Percentiles rank a stretch among this genome's conserved stretches.
phyloP scores from a whole-genome alignment of 208 protist species.

The Leishmania major region DNA sequence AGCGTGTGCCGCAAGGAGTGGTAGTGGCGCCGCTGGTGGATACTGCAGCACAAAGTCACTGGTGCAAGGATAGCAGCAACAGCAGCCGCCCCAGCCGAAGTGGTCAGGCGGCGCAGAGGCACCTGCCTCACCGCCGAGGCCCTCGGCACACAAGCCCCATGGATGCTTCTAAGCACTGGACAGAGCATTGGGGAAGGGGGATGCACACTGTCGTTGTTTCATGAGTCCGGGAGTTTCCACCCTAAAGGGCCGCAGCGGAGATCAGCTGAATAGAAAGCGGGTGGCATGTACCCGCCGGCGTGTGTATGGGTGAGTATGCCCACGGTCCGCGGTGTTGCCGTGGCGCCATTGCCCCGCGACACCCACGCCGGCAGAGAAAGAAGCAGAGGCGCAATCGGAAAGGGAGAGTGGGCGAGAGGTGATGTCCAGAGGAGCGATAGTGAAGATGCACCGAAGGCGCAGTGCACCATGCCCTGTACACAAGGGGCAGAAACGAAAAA shows the following conservation, averaged over 20 bases:
- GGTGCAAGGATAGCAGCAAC: neutral
- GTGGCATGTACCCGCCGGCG: too few relatives aligned
- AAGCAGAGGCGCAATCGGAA: too few relatives aligned
- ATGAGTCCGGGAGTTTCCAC: neutral
- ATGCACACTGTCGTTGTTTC: neutral
- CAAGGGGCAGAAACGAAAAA: neutral
- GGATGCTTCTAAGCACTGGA: neutral
- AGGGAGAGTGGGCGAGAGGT: neutral
- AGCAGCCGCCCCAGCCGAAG: neutral
- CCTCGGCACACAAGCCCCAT: too few relatives aligned
- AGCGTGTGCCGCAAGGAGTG: neutral
- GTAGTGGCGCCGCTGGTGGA: neutral
- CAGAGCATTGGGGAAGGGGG: neutral
- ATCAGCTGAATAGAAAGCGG: neutral
- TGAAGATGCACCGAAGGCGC: neutral
- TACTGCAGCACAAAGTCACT: neutral
- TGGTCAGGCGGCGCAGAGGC: neutral
- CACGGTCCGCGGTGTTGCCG: neutral
- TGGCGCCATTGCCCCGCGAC: neutral
- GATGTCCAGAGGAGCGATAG: neutral
- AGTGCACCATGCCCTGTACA: neutral
- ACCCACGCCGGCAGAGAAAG: neutral
- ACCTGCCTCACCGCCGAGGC: neutral
- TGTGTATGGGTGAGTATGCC: neutral
- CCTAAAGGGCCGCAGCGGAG: neutral